phyloP scores from a whole-genome alignment of 345 rosid genomes.

The Barbarea vulgaris region DNA sequence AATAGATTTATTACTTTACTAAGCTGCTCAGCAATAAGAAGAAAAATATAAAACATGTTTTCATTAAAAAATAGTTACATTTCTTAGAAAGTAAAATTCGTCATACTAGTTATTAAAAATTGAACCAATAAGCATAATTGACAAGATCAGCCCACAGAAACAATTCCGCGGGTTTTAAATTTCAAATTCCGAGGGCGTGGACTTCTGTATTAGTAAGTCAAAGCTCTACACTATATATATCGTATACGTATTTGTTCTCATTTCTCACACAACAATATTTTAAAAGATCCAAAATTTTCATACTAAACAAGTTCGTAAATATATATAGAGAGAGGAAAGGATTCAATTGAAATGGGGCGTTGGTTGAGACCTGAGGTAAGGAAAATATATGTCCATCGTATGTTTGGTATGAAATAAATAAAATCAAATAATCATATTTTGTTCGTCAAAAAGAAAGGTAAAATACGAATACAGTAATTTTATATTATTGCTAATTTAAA shows the following conservation, averaged over 20 bases:
- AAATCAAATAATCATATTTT: neutral
- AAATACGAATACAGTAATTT: neutral
- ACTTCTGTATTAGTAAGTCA: constrained; percentile 1
- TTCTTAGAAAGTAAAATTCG: neutral
- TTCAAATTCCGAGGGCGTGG: constrained; percentile 18
- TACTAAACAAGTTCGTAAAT: neutral
- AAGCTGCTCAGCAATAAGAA: neutral
- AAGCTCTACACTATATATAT: constrained; percentile 21
- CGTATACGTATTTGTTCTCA: constrained; percentile 5
- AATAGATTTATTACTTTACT: neutral
- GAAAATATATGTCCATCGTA: neutral
- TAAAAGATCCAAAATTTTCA: neutral
- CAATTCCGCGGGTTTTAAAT: constrained; percentile 12
- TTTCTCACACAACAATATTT: neutral
- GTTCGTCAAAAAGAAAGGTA: neutral
- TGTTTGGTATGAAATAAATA: neutral
- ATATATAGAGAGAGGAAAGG: neutral
- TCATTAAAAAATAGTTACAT: neutral
- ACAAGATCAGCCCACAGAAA: constrained; percentile 28
- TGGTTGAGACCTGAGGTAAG: constrained; percentile 78
- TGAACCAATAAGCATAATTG: neutral
- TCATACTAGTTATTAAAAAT: neutral
- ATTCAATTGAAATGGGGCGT: constrained; percentile 52
- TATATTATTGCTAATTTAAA: neutral
- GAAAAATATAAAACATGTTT: neutral